Evolutionary conservation across 2,329 filamentous ascomycete genomes (phyloP), one percentile per base, ranked within the genome.

Genomic region (Aureobasidium sp.): DNA sequence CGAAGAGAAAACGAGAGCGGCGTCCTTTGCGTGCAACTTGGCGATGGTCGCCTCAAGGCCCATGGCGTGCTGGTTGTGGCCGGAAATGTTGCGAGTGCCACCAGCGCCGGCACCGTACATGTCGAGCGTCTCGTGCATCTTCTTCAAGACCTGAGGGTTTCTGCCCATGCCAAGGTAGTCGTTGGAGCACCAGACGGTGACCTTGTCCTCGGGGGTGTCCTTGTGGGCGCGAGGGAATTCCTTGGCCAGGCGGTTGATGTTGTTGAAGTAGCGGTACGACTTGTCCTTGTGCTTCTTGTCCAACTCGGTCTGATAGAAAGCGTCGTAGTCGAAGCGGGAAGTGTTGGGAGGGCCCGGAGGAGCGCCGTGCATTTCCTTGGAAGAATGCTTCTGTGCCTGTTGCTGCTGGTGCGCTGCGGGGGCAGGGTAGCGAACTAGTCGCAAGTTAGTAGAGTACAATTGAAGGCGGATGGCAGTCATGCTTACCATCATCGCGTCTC

Each of bases 261-360:
- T 99, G 83, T 99, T 99, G 82, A 99, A 99, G 81, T 97, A 97
- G 72, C 94, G 90, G 81, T 99, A 99, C 58, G 92, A 97, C 81
- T 97, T 97, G 83, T 99, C 94, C 82, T 96, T 92, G 83, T 96
- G 94, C 81, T 99, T 99, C 84, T 97, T 97, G 70, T 97, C 91
- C 68, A 99, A 78, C 76, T 99, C 93, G 65, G 80, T 80, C 67
- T 87, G 79, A 78, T 97, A 99, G 77, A 97, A 99, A 51, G 76
- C 84, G 70, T 96, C 87, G 72, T 99, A 99, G 76, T 97, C 84
- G 76, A 97, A 99, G 71, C 87, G 90, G 63, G 75, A 72, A 27
- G 76, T 70, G 39, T 75, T 72, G 14, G 79, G 79, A 37, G 81
- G 81, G 45, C 76, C 71, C 4, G 82, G 79, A 58, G 78, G 78